Evolutionary conservation across 192 early-diverging fungal species (phyloP), one percentile per base, ranked within the genome.

Genomic region (Coemansia sp.): DNA sequence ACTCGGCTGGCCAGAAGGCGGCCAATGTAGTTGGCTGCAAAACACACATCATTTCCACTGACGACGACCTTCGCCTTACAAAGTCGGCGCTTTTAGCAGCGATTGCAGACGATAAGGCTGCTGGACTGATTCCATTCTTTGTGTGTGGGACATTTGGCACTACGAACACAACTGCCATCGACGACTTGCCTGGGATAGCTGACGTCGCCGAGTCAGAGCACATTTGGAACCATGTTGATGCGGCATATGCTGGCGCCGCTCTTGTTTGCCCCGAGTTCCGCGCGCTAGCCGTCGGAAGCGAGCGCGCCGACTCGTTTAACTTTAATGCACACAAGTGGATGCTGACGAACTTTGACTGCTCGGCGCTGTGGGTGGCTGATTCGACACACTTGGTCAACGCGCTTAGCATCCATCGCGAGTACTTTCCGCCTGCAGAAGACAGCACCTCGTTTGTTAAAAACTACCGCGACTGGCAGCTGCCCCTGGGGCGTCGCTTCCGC

Each of bases 281-380:
- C 5, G 61, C 67, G 1, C 69, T 80, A 6, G 64, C 76, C 0
- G 53, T 21, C 1, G 87, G 87, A 1, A 70, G 70, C n/a, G 81
- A 85, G 27, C 56, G 65, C 11, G 84, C 81, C 0, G 81, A 88
- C 56, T 88, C 86, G 18, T 86, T 86, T 57, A 75, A 67, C 52
- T 73, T 87, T 50, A 88, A 87, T 43, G 66, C 77, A 27, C 84
- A 88, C 75, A 88, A 88, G 62, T 87, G 83, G 83, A 66, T 86
- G 65, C 59, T 86, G 42, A 81, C 79, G 12, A 86, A 84, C 60
- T 86, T 87, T 70, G 86, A 87, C 60, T 88, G 84, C 68, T 86
- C 86, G 0, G 77, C 84, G 0, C 21, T 85, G 68, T 85, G 83
- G 84, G 81, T 87, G 1, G 72, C 79, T 24, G 63, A 83, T 43